These are phyloP conservation scores for Blastocystis hominis DNA, from an alignment of 352 stramenopile genomes.

Conservation along the genomic window DNA sequence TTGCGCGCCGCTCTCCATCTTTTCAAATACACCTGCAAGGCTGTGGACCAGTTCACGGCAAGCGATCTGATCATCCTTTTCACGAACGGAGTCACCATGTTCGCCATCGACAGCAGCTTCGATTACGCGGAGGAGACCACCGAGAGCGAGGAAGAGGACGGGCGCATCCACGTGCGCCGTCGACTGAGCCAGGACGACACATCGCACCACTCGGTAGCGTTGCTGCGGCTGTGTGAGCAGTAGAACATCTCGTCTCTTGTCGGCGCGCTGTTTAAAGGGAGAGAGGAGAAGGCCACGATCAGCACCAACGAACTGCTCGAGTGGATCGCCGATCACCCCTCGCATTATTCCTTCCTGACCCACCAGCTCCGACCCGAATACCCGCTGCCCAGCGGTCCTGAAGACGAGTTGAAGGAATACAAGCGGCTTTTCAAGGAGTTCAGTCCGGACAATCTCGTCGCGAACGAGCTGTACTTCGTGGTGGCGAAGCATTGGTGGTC, in stretches of 20 bases:
- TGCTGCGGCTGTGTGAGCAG: neutral
- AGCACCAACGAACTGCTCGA: constrained; percentile 25
- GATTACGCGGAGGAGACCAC: neutral
- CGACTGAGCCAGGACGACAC: constrained; percentile 19
- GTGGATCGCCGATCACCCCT: constrained; percentile 38
- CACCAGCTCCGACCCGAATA: neutral
- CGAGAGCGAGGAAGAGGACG: neutral
- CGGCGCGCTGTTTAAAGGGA: neutral
- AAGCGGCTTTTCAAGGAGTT: constrained; percentile 23
- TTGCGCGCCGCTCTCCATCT: constrained; percentile 2
- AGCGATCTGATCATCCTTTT: constrained; percentile 3
- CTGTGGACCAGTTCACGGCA: constrained; percentile 7
- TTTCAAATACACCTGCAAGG: neutral
- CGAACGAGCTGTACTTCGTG: constrained; percentile 40
- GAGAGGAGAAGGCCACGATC: constrained; percentile 1
- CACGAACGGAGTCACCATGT: constrained; percentile 1
- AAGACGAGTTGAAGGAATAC: constrained; percentile 41
- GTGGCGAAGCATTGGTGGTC: constrained; percentile 40
- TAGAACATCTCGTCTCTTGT: constrained; percentile 47
- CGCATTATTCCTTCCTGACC: constrained; percentile 19
- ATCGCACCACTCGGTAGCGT: neutral
- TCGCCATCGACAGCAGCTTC: constrained; percentile 47
- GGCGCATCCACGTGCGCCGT: neutral
- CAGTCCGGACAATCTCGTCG: neutral
- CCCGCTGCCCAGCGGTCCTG: neutral